Base-by-base conservation (phyloP, 306 rosid genomes). In the Cicer cuneatum region DNA sequence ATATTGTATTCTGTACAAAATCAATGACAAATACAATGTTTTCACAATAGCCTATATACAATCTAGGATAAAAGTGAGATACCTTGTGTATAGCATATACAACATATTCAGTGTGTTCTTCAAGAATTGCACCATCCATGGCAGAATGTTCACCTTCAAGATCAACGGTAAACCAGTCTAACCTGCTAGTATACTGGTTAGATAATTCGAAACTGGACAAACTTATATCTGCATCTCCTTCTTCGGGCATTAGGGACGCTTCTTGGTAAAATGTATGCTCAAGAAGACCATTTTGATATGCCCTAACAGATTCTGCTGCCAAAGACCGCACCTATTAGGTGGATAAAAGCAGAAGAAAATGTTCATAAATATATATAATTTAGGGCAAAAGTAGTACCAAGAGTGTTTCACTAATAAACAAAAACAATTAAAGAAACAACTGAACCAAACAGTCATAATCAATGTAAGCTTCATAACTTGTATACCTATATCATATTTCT, bases 61-160 rank as follows among this genome's bases (percentile, higher is more conserved):
- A 48, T 40, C 51, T 29, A 61, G 47, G 18, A 46, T 4, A 37
- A 80, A 75, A 74, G 66, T 8, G 63, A 74, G 63, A 78, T 88
- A 92, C 99, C 99, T 89, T 87, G 89, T 94, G 93, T 79, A 94
- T 89, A 78, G 96, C 91, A 68, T 85, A 85, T 43, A 94, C 92
- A 78, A 94, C 97, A 86, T 87, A 94, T 66, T 90, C 90, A 53
- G 93, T 78, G 76, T 94, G 99, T 64, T 89, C 96, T 85, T 90
- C 96, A 49, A 94, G 88, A 84, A 94, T 89, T 5, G 90, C 93
- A 75, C 96, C 96, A 83, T 94, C 99, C 99, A 94, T 86, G 46
- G 99, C 99, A 52, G 99, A 94, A 84, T 94, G 99, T 58, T 94
- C 97, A 13, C 98, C 98, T 85, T 92, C 98, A 65, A 94, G 99